Percentiles rank a stretch among this genome's conserved stretches.
phyloP scores from a whole-genome alignment of 305 asterid species.

The Fraxinus baroniana region DNA sequence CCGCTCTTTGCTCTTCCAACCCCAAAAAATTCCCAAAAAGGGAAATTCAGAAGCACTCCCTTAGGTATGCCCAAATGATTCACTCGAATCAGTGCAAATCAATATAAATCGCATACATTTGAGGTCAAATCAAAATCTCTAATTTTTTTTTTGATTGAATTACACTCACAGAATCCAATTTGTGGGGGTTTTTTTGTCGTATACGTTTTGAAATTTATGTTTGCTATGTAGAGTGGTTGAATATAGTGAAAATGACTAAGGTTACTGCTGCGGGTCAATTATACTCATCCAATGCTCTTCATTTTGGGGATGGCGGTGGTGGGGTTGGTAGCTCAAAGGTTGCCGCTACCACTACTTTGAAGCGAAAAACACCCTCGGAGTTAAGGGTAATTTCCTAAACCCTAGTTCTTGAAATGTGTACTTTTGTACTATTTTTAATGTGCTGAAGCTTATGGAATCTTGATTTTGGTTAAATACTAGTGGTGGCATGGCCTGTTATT shows the following conservation, averaged over 20 bases:
- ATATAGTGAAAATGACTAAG: constrained; percentile 53
- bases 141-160: not conserved
- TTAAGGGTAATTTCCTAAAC: constrained; percentile 50
- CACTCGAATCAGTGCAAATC: not conserved
- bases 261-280: constrained; percentile 57
- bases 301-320: constrained; percentile 48
- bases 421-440: not conserved
- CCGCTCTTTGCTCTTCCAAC: not conserved
- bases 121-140: constrained; percentile 20
- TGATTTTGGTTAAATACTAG: not conserved
- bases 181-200: not conserved
- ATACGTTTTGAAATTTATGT: not conserved
- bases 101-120: constrained; percentile 1
- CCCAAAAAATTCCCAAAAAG: not conserved
- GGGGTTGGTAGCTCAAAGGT: constrained; percentile 34
- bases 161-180: not conserved
- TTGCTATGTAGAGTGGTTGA: constrained; percentile 16
- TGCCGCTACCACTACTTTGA: constrained; percentile 40
- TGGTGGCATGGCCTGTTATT: not conserved
- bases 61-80: not conserved
- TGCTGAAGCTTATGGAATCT: not conserved
- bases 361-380: constrained; percentile 90
- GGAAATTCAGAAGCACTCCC: not conserved
- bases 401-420: constrained; percentile 10
- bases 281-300: constrained; percentile 47